These are phyloP conservation scores for Sporothrix luriei DNA, from an alignment of 2,329 filamentous ascomycete genomes.

Conservation along the genomic window DNA sequence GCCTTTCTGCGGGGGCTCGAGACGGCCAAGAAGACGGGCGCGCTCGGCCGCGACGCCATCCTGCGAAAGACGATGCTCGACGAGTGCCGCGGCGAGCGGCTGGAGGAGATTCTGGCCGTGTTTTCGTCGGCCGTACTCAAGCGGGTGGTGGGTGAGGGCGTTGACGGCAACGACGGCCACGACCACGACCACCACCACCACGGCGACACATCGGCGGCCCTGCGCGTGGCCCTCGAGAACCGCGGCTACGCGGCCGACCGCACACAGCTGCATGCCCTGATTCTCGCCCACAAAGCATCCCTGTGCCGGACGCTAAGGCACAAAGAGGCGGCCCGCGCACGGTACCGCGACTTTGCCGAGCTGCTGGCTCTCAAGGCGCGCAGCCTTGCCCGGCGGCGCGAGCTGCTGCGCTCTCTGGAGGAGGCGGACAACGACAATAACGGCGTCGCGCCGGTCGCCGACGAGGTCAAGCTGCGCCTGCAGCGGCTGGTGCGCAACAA, in stretches of 20 bases:
- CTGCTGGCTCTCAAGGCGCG: constrained; percentile 65
- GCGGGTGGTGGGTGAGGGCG: constrained; percentile 59
- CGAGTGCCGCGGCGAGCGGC: constrained; percentile 87
- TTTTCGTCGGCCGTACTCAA: constrained; percentile 85
- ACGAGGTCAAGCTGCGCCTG: constrained; percentile 53
- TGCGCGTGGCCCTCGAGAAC: constrained; percentile 59
- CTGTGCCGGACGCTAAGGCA: constrained; percentile 61
- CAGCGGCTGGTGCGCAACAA: constrained; percentile 67
- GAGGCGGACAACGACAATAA: constrained; percentile 34
- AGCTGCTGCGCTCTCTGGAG: constrained; percentile 47
- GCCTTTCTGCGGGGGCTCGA: constrained; percentile 80
- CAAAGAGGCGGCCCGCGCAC: constrained; percentile 61
- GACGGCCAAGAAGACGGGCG: constrained; percentile 82
- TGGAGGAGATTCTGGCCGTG: constrained; percentile 80
- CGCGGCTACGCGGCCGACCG: constrained; percentile 59
- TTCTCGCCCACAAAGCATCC: constrained; percentile 72
- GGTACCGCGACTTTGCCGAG: constrained; percentile 65
- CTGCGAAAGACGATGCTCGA: constrained; percentile 95
- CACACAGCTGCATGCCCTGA: constrained; percentile 63
- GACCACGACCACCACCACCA: too few relatives aligned
- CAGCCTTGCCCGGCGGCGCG: constrained; percentile 58
- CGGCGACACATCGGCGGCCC: constrained; percentile 42
- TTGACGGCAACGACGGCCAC: constrained; percentile 41
- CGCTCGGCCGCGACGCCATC: constrained; percentile 75
- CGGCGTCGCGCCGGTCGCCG: constrained; percentile 37